A percentile compares a stretch with the other conserved stretches of the same genome.
Evolutionary conservation across 2,329 filamentous ascomycete genomes (phyloP).

Genomic region (Venturia pyrina): DNA sequence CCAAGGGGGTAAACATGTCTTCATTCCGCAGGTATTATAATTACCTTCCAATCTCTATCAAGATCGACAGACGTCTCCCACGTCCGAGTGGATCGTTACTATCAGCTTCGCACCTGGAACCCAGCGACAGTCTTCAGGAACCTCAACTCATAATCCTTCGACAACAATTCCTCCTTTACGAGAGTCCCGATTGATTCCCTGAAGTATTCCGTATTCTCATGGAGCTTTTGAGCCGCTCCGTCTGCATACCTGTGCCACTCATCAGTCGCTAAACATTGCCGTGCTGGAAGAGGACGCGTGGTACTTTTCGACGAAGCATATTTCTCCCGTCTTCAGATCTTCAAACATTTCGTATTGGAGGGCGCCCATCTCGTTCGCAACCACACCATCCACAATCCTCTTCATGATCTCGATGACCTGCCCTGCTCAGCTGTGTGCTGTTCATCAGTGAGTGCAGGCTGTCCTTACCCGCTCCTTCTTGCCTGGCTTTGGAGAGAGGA

Average conservation of each 20-base stretch:
- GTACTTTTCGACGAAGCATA: constrained; percentile 5
- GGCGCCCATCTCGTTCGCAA: neutral
- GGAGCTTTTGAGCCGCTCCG: neutral
- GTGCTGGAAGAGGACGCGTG: neutral
- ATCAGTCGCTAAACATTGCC: neutral
- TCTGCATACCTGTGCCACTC: constrained; percentile 5
- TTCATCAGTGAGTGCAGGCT: neutral
- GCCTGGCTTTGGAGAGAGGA: constrained; percentile 5
- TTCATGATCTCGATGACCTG: constrained; percentile 3
- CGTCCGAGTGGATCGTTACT: neutral
- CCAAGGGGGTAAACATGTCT: neutral
- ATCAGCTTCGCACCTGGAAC: neutral
- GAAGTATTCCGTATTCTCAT: neutral
- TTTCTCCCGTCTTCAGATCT: neutral
- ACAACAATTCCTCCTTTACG: neutral
- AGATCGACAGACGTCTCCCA: neutral
- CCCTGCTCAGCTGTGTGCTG: neutral
- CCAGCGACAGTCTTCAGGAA: constrained; percentile 3
- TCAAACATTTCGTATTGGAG: constrained; percentile 8
- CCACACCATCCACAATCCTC: constrained; percentile 2
- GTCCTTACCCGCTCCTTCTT: constrained; percentile 6
- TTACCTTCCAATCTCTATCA: neutral
- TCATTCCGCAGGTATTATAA: neutral
- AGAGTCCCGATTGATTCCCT: neutral
- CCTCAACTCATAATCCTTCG: constrained; percentile 1